Conservation (phyloP, 176 grass and related monocot species). For the Oryza rufipogon region DNA sequence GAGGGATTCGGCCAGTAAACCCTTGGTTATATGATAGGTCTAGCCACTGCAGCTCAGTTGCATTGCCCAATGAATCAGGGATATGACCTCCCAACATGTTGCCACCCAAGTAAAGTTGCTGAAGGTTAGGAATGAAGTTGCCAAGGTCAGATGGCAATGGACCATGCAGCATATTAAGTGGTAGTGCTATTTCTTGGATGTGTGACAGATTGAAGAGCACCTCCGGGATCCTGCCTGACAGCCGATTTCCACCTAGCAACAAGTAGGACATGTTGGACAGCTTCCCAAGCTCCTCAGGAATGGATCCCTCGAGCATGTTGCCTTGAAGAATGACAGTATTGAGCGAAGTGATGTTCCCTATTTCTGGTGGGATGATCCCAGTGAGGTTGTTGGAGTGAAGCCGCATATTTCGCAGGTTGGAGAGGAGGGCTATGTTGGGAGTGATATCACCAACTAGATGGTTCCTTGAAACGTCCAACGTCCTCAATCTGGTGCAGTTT, state of each 20-base stretch:
- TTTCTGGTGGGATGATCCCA: conserved; percentile 44
- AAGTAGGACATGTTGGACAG: conserved; percentile 4
- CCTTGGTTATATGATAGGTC: too few species aligned
- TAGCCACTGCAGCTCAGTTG: too few species aligned
- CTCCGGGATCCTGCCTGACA: conserved; percentile 13
- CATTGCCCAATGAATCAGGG: too few species aligned
- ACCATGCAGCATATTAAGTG: too few species aligned
- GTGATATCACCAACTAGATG: conserved; percentile 40
- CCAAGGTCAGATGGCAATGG: too few species aligned
- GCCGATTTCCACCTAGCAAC: not conserved
- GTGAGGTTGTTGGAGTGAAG: conserved; percentile 25
- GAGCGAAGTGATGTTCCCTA: conserved; percentile 48
- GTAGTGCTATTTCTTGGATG: not conserved
- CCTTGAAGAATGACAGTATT: not conserved
- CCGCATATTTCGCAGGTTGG: not conserved
- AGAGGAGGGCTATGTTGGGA: conserved; percentile 31
- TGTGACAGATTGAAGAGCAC: conserved; percentile 11
- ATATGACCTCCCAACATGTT: too few species aligned
- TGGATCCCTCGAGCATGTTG: conserved; percentile 33
- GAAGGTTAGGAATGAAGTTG: too few species aligned
- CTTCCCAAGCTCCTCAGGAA: conserved; percentile 37
- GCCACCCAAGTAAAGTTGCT: too few species aligned
- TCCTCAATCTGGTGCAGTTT: conserved; percentile 29
- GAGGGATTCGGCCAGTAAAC: too few species aligned
- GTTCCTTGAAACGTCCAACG: conserved; percentile 29